These are phyloP conservation scores for Lathyrus sativus DNA, from an alignment of 306 rosid genomes.

Conservation along the genomic window DNA sequence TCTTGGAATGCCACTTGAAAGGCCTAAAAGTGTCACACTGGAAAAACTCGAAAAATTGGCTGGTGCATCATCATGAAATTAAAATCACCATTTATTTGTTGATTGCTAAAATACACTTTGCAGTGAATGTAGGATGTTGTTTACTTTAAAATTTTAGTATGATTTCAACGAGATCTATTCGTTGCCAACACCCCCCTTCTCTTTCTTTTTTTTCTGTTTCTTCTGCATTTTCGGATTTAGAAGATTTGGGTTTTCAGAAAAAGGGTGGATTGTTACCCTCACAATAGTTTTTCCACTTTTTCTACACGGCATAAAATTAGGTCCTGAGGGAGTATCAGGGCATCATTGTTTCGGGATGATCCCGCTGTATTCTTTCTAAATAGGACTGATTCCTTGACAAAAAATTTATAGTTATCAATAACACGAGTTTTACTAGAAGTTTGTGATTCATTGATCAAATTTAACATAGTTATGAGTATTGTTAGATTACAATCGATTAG, in stretches of 20 bases:
- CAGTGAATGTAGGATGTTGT: background rate
- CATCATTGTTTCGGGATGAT: conserved; percentile 28
- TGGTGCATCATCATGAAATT: conserved; percentile 35
- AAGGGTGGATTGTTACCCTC: conserved; percentile 37
- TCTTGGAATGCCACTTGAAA: conserved; percentile 58
- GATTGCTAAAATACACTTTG: conserved; percentile 17
- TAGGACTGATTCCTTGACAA: conserved; percentile 4
- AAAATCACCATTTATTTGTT: conserved; percentile 7
- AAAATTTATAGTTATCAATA: background rate
- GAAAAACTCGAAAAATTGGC: conserved; percentile 51
- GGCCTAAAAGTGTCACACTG: conserved; percentile 56
- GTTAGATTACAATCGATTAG: background rate
- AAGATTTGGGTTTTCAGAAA: conserved; percentile 42
- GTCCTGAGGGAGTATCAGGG: conserved; percentile 28
- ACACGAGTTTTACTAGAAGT: background rate
- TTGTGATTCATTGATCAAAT: background rate
- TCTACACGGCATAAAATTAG: conserved; percentile 27
- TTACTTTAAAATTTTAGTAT: conserved; percentile 27
- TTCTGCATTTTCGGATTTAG: background rate
- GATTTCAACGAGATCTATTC: conserved; percentile 17
- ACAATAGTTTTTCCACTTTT: conserved; percentile 21
- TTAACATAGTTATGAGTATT: background rate
- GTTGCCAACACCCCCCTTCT: background rate
- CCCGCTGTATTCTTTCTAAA: conserved; percentile 26
- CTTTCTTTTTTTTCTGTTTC: background rate